Evolutionary conservation across 1,139 yeast genomes (phyloP).

Genomic region (Yamadazyma spencermartinsiae): DNA sequence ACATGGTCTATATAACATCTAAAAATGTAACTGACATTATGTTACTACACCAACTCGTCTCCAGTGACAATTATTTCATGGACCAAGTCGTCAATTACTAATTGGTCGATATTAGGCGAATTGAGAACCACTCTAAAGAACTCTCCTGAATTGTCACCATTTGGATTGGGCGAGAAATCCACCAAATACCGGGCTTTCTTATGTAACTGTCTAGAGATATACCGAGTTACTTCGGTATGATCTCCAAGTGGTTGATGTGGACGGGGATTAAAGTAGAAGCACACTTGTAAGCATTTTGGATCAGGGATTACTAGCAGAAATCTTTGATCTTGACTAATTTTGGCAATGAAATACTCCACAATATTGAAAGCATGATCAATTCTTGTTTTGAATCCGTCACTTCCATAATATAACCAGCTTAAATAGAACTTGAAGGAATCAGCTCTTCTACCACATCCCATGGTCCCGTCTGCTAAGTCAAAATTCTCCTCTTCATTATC

Average conservation of each 20-base stretch:
- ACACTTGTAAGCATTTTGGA: slow-evolving; percentile 82
- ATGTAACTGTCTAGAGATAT: slow-evolving; percentile 64
- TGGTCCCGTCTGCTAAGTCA: slow-evolving; percentile 86
- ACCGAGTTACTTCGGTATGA: slow-evolving; percentile 62
- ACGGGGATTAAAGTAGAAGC: slow-evolving; percentile 68
- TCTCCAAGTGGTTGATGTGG: slow-evolving; percentile 26
- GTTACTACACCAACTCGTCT: too few species aligned
- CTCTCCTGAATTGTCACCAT: slow-evolving; percentile 59
- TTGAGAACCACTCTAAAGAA: slow-evolving; percentile 85
- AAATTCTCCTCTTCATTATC: slow-evolving; percentile 56
- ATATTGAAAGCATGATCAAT: slow-evolving; percentile 73
- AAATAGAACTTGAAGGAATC: slow-evolving; percentile 78
- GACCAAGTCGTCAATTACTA: slow-evolving; percentile 40
- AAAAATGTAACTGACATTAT: too few species aligned
- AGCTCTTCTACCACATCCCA: slow-evolving; percentile 90
- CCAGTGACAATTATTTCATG: slow-evolving; percentile 32
- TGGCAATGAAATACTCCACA: slow-evolving; percentile 58
- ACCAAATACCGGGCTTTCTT: slow-evolving; percentile 64
- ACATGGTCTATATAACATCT: too few species aligned
- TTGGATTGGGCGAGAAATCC: slow-evolving; percentile 79
- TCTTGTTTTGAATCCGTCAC: slow-evolving; percentile 53
- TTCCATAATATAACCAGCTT: slow-evolving; percentile 82
- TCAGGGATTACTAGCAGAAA: slow-evolving; percentile 57
- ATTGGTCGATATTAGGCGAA: slow-evolving; percentile 57
- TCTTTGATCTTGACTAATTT: slow-evolving; percentile 32